Base-by-base conservation (phyloP, 768 basidiomycete genomes). In the Cystobasidiopsis lactophilus region DNA sequence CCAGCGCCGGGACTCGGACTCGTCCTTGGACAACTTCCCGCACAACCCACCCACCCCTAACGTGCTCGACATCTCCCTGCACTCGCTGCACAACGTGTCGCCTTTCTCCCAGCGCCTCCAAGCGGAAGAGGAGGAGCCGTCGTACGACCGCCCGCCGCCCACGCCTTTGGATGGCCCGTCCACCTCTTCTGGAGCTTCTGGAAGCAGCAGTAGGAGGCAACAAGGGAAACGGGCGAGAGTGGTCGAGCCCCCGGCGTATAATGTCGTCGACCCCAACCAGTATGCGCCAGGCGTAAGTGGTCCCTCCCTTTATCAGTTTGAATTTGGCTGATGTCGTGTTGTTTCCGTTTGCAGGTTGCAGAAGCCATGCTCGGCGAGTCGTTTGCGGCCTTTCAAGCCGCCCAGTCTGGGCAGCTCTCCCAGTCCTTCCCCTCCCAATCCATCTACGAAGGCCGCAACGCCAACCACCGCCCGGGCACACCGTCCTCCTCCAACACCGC, bases 41-140 rank as follows among this genome's bases (percentile, higher is more conserved):
- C 66, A 66, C 54, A 71, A 70, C 56, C 70, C 70, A 9, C 70
- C 70, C 14, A 71, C 70, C 33, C 70, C 70, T 0, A 69, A 69
- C 50, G 51, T 67, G 37, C 57, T 69, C 3, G 70, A 71, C 46
- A 70, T 71, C 38, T 67, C 66, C 13, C 58, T 71, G 38, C 67
- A 68, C 19, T 64, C 67, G 2, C 51, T 70, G 21, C 57, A 65
- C 21, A 23, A 23, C 29, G 16, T 47, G 21, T 52, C 50, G 29
- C 58, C 54, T 16, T 62, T 61, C 51, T 56, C 55, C 14, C 53
- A 57, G 31, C 51, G 62, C 38, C 47, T 63, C 30, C 26, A 50
- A 13, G 64, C 57, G 61, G 64, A 23, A 55, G 65, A 33, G 26
- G 54, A 52, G 21, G 61, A 41, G 26, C 37, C 5, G 27, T 30